Base-by-base conservation (phyloP, 2,329 filamentous ascomycete species). In the Exophiala lecanii-corni region DNA sequence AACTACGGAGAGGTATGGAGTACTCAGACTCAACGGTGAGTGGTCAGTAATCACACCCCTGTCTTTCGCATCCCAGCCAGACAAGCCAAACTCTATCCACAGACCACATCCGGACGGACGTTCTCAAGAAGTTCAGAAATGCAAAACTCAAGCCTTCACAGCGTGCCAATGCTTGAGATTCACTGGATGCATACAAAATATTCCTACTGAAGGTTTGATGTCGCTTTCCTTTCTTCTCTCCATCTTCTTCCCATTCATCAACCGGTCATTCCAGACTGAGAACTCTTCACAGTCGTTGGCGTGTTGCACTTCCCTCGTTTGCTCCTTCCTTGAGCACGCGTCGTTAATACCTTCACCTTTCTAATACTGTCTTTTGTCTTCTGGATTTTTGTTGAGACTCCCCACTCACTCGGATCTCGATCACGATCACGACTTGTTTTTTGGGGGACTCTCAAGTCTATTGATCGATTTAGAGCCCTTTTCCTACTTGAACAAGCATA, bases 271-370 rank as follows among this genome's bases (percentile, higher is more conserved):
- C 32, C 23, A 26, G 23, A 26, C 23, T 7, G 12, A 6, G 12
- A 26, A 12, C 7, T 6, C 23, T 26, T 26, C 23, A 41, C 50
- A 37, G 47, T 35, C 43, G 49, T 51, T 51, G 33, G 43, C 45
- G 53, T 56, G 50, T 50, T 50, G 46, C 43, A 55, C 51, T 48
- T 59, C 54, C 47, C 50, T 56, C 52, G 46, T 46, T 53, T 53
- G 39, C 49, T 47, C 49, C 10, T 45, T 39, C 50, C 43, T 7
- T 26, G 12, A 12, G 7, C 23, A 12, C 12, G 12, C 23, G 23
- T 26, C 7, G 7, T 7, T 12, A 6, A 6, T 7, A 12, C 23
- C 6, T 12, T 26, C 12, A 26, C 26, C 39, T 37, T 47, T 49
- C 32, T 51, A 54, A 55, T 55, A 51, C 50, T 35, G 25, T 49